Conservation (phyloP, 75 land plant genomes). For the Larix kaempferi region DNA sequence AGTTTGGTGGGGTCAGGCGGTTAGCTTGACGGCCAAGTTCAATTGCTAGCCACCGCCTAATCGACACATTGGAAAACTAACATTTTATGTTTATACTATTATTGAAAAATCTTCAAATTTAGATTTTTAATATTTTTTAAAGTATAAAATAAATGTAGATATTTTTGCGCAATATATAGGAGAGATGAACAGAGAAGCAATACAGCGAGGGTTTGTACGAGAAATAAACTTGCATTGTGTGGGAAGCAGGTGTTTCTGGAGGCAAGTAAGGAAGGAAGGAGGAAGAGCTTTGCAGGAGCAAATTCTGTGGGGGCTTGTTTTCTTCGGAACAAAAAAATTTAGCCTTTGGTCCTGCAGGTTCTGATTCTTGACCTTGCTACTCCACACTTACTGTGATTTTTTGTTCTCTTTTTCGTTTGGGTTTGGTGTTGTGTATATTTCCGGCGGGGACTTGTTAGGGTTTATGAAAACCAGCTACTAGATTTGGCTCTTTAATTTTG, state of each 20-base stretch:
- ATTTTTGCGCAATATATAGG: background rate
- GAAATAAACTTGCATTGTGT: background rate
- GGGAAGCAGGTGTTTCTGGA: background rate
- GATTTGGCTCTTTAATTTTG: background rate
- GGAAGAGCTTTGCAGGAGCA: conserved; percentile 9
- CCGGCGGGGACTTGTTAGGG: background rate
- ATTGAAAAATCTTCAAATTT: background rate
- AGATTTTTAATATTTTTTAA: background rate
- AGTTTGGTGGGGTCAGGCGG: background rate
- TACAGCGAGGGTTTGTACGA: conserved; percentile 2
- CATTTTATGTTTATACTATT: background rate
- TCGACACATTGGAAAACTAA: too few species aligned
- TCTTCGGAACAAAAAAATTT: background rate
- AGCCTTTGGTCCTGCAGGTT: conserved; percentile 12
- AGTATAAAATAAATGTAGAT: background rate
- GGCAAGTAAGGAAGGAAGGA: conserved; percentile 12
- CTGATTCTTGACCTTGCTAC: conserved; percentile 17
- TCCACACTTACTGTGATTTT: background rate
- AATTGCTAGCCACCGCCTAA: background rate
- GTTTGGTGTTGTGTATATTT: background rate
- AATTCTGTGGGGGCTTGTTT: background rate
- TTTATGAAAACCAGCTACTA: background rate
- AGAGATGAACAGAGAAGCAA: background rate
- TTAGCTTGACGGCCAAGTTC: conserved; percentile 7
- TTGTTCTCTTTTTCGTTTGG: background rate